Conservation (phyloP, 768 basidiomycete species). For the Auricularia cornea region DNA sequence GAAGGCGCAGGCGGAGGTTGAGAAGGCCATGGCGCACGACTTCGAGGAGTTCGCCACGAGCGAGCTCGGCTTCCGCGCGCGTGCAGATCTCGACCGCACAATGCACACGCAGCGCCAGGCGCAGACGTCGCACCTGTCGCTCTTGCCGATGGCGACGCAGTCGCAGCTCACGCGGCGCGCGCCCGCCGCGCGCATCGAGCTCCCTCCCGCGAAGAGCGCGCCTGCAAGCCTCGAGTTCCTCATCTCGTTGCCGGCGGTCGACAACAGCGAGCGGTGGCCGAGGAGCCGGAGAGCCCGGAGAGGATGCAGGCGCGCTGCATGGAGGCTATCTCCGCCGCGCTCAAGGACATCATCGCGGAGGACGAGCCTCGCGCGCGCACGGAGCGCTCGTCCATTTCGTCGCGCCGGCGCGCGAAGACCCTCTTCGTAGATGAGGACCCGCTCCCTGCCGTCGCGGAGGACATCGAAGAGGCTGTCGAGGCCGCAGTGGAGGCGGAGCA, state of each 20-base stretch:
- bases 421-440: neutral
- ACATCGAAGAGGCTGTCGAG: conserved; percentile 29
- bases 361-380: conserved; percentile 36
- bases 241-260: conserved; percentile 57
- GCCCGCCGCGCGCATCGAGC: neutral
- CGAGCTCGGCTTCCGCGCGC: conserved; percentile 87
- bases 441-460: conserved; percentile 25
- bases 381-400: neutral
- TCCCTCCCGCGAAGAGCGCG: neutral
- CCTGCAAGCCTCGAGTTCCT: conserved; percentile 61
- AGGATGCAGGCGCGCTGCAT: conserved; percentile 73
- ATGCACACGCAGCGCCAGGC: conserved; percentile 1
- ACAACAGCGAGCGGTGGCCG: conserved; percentile 56
- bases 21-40: conserved; percentile 84
- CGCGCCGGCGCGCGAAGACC: neutral
- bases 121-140: neutral
- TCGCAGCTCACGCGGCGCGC: conserved; percentile 1
- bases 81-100: conserved; percentile 45
- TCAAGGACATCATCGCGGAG: conserved; percentile 90
- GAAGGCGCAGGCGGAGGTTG: conserved; percentile 75
- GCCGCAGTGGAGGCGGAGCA: conserved; percentile 28
- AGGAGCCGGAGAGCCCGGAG: conserved; percentile 47
- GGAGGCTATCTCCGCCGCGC: conserved; percentile 92
- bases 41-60: conserved; percentile 83
- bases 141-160: neutral